A percentile compares a stretch with the other conserved stretches of the same genome.
Conservation (phyloP, 352 stramenopile species). For the Phytophthora tentaculata region DNA sequence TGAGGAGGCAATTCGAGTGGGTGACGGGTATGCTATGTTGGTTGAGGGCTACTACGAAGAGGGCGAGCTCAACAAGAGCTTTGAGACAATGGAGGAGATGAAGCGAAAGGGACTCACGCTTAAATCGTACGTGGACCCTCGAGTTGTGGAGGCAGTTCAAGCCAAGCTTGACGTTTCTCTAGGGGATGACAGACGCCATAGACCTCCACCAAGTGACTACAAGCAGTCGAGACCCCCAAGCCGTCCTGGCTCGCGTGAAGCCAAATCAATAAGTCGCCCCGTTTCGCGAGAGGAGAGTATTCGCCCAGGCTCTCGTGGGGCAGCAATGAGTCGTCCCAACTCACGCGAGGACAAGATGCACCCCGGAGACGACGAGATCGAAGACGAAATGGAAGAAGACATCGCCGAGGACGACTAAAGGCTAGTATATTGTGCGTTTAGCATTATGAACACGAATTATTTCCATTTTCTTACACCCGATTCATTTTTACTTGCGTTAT, state of each 20-base stretch:
- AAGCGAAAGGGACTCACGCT: slow-evolving; percentile 58
- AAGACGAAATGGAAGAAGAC: slow-evolving; percentile 84
- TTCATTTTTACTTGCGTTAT: too few species aligned
- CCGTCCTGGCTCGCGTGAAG: slow-evolving; percentile 29
- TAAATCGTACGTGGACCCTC: slow-evolving; percentile 78
- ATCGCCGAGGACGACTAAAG: slow-evolving; percentile 69
- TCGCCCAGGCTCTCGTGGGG: slow-evolving; percentile 28
- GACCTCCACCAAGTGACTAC: slow-evolving; percentile 35
- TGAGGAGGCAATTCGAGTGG: slow-evolving; percentile 86
- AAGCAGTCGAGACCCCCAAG: slow-evolving; percentile 32
- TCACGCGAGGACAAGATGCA: slow-evolving; percentile 45
- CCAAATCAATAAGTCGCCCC: slow-evolving; percentile 29
- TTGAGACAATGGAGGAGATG: slow-evolving; percentile 86
- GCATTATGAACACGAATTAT: slow-evolving; percentile 14
- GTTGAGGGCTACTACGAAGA: slow-evolving; percentile 79
- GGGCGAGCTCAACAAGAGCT: slow-evolving; percentile 67
- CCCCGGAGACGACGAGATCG: slow-evolving; percentile 43
- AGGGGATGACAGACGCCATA: slow-evolving; percentile 30
- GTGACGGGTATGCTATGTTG: slow-evolving; percentile 91
- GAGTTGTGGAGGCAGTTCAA: slow-evolving; percentile 75
- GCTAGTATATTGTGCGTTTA: slow-evolving; percentile 7
- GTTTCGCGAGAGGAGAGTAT: slow-evolving; percentile 24
- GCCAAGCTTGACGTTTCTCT: slow-evolving; percentile 47
- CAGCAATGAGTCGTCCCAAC: slow-evolving; percentile 27
- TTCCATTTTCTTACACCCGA: neutral